These are phyloP conservation scores for Triticum dicoccoides DNA, from an alignment of 176 grass and related monocot genomes.

Conservation along the genomic window DNA sequence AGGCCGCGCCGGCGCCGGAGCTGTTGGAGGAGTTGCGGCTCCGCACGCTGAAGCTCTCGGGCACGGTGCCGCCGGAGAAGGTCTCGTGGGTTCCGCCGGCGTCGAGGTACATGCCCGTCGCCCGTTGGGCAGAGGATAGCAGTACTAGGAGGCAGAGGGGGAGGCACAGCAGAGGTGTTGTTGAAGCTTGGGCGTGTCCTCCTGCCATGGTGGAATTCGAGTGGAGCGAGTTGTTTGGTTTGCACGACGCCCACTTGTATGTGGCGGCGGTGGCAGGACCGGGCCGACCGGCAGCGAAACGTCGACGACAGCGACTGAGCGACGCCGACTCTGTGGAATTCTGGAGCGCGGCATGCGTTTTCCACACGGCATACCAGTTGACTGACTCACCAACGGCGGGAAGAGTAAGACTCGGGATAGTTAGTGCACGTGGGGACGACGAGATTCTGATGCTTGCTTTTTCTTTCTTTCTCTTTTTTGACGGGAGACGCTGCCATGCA, in stretches of 20 bases:
- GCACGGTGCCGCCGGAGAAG: neutral
- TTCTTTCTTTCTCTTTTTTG: too few relatives aligned
- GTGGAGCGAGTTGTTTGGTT: neutral
- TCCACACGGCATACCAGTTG: neutral
- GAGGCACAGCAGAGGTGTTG: neutral
- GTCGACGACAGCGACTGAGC: neutral
- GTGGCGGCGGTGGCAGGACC: neutral
- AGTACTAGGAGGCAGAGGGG: neutral
- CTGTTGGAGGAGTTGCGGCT: constrained; percentile 42
- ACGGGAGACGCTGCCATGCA: too few relatives aligned
- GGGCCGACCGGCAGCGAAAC: neutral
- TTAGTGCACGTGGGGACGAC: too few relatives aligned
- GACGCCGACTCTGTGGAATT: neutral
- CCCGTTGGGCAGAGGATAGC: neutral
- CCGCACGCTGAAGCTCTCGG: constrained; percentile 7
- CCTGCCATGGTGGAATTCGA: constrained; percentile 23
- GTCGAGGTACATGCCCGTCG: constrained; percentile 22
- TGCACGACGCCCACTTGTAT: neutral
- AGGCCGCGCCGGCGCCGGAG: constrained; percentile 30
- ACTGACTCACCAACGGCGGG: neutral
- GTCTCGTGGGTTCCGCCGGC: neutral
- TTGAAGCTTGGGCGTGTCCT: neutral
- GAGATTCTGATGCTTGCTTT: too few relatives aligned
- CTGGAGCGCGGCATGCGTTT: neutral
- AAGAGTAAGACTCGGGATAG: neutral